A percentile compares a stretch with the other conserved stretches of the same genome.
Conservation (phyloP, 208 protist genomes). For the Jaenimonas drosophilae region DNA sequence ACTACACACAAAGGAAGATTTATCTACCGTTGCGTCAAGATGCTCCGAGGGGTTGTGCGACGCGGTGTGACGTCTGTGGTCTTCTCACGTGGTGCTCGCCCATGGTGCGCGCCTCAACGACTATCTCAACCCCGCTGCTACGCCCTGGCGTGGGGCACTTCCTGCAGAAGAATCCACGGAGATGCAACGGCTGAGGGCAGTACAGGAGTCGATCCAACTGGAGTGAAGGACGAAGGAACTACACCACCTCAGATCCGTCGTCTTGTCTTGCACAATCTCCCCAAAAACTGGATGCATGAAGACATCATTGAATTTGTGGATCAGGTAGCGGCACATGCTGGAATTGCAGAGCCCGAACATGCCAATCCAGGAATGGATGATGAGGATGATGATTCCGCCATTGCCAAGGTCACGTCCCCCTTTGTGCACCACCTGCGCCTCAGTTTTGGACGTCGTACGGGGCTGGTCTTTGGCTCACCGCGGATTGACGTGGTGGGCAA, state of each 20-base stretch:
- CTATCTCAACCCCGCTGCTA: too few relatives aligned
- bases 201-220: too few relatives aligned
- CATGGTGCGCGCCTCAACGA: too few relatives aligned
- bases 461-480: constrained; percentile 62
- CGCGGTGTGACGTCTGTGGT: too few relatives aligned
- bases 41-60: too few relatives aligned
- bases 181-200: too few relatives aligned
- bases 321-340: constrained; percentile 51
- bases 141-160: too few relatives aligned
- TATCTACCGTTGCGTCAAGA: too few relatives aligned
- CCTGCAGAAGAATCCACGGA: too few relatives aligned
- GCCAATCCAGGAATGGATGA: not conserved
- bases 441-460: constrained; percentile 76
- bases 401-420: constrained; percentile 33
- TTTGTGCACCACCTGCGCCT: constrained; percentile 57
- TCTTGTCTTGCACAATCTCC: constrained; percentile 51
- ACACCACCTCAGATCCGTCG: not conserved
- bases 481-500: constrained; percentile 42
- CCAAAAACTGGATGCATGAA: constrained; percentile 73
- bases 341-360: constrained; percentile 25
- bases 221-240: too few relatives aligned
- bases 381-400: constrained; percentile 19
- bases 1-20: too few relatives aligned
- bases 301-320: constrained; percentile 78
- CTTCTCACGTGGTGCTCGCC: too few relatives aligned